phyloP scores from a whole-genome alignment of 257 asterid species.

The Solanum corneliomulleri region DNA sequence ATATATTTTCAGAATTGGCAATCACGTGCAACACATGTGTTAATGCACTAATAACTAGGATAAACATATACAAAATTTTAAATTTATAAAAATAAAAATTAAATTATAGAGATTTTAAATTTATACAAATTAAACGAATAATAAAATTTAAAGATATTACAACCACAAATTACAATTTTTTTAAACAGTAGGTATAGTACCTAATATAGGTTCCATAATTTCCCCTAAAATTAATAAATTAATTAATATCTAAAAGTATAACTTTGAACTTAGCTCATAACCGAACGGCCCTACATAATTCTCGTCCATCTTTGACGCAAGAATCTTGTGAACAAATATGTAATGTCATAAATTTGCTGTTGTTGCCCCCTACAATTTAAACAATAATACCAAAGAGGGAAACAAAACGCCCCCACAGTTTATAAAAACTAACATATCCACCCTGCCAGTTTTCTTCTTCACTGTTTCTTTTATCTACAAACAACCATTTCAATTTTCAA shows the following conservation, averaged over 20 bases:
- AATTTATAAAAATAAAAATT: too few relatives aligned
- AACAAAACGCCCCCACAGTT: background rate
- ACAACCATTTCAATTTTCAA: background rate
- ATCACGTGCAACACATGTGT: too few relatives aligned
- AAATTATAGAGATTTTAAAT: too few relatives aligned
- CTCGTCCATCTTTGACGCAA: background rate
- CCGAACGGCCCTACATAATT: background rate
- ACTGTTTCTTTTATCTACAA: background rate
- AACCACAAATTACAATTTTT: too few relatives aligned
- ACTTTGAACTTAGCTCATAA: background rate
- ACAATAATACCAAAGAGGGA: background rate
- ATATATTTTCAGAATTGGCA: too few relatives aligned
- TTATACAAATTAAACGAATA: too few relatives aligned
- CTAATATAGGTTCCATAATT: too few relatives aligned
- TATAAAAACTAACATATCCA: background rate
- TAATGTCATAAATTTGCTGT: background rate
- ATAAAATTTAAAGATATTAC: too few relatives aligned
- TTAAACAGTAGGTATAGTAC: background rate
- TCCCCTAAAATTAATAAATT: too few relatives aligned
- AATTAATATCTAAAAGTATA: too few relatives aligned
- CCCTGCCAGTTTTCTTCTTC: background rate
- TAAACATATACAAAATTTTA: too few relatives aligned
- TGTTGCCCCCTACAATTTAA: background rate
- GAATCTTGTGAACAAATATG: background rate
- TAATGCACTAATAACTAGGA: too few relatives aligned